phyloP scores from a whole-genome alignment of 2,329 filamentous ascomycete species.

The Ophiostoma sp. region DNA sequence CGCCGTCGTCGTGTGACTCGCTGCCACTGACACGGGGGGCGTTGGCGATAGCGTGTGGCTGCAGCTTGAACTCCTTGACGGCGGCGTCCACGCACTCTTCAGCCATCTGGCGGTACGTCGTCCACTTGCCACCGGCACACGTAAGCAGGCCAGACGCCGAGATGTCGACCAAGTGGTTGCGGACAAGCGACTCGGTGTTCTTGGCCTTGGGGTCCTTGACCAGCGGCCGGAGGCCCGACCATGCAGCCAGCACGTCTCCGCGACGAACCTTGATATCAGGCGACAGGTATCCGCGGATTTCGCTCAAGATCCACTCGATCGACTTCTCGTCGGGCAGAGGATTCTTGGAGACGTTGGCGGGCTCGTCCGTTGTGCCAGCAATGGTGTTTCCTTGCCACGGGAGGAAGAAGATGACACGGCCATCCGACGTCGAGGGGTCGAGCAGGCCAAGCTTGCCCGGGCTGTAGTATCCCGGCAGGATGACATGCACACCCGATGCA shows the following conservation, averaged over 20 bases:
- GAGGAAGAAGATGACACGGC: constrained; percentile 81
- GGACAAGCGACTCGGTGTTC: constrained; percentile 77
- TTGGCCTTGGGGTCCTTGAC: constrained; percentile 74
- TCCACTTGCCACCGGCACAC: constrained; percentile 81
- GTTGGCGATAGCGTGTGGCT: constrained; percentile 41
- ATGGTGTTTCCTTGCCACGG: constrained; percentile 85
- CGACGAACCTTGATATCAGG: constrained; percentile 70
- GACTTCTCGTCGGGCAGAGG: constrained; percentile 70
- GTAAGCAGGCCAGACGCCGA: constrained; percentile 70
- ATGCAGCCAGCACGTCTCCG: constrained; percentile 71
- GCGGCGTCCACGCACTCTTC: constrained; percentile 79
- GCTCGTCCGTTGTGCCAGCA: constrained; percentile 73
- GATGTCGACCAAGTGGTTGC: constrained; percentile 71
- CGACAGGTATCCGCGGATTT: constrained; percentile 69
- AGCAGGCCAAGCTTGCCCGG: constrained; percentile 77
- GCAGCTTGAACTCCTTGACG: constrained; percentile 58
- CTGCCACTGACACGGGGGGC: constrained; percentile 63
- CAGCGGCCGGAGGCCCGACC: constrained; percentile 70
- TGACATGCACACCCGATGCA: constrained; percentile 72
- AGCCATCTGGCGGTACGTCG: constrained; percentile 82
- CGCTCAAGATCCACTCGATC: constrained; percentile 74
- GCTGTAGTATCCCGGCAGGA: constrained; percentile 74
- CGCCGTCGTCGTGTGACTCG: constrained; percentile 62
- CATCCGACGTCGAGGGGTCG: constrained; percentile 73
- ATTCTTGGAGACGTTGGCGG: constrained; percentile 60